Conservation (phyloP, 805 yeast genomes). For the Cyberlindnera veronae region DNA sequence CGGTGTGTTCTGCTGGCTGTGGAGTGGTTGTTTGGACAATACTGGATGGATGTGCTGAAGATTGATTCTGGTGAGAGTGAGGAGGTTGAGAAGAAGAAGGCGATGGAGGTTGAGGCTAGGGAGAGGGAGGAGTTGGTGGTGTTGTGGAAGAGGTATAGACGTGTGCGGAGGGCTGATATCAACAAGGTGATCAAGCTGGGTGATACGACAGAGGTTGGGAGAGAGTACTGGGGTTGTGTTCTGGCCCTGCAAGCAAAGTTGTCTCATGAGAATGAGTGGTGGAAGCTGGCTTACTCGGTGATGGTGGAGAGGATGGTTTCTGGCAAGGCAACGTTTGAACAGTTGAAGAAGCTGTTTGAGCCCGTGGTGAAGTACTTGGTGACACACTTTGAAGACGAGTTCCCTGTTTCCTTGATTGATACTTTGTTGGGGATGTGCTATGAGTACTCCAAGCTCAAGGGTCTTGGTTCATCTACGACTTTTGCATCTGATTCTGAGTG, state of each 20-base stretch:
- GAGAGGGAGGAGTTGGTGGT: slow-evolving; percentile 27
- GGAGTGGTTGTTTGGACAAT: slow-evolving; percentile 68
- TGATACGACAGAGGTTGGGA: slow-evolving; percentile 40
- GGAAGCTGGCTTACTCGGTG: slow-evolving; percentile 23
- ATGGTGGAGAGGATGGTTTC: slow-evolving; percentile 35
- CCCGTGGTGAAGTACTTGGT: slow-evolving; percentile 22
- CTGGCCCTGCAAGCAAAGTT: slow-evolving; percentile 20
- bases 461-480: not conserved
- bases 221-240: slow-evolving; percentile 41
- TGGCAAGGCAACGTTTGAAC: slow-evolving; percentile 26
- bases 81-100: slow-evolving; percentile 39
- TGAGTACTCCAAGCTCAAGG: slow-evolving; percentile 17
- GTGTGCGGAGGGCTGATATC: slow-evolving; percentile 45
- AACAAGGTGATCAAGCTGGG: slow-evolving; percentile 38
- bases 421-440: slow-evolving; percentile 9
- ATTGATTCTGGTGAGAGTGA: slow-evolving; percentile 12
- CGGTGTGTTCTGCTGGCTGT: slow-evolving; percentile 58
- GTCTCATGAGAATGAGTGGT: slow-evolving; percentile 6
- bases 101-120: slow-evolving; percentile 10
- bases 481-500: slow-evolving; percentile 9
- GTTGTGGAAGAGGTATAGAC: slow-evolving; percentile 45
- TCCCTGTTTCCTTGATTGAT: slow-evolving; percentile 23
- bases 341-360: slow-evolving; percentile 29
- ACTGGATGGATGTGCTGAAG: slow-evolving; percentile 49
- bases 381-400: slow-evolving; percentile 20